These are phyloP conservation scores for Linnemannia zychae DNA, from an alignment of 192 early-diverging fungal species.

Conservation along the genomic window DNA sequence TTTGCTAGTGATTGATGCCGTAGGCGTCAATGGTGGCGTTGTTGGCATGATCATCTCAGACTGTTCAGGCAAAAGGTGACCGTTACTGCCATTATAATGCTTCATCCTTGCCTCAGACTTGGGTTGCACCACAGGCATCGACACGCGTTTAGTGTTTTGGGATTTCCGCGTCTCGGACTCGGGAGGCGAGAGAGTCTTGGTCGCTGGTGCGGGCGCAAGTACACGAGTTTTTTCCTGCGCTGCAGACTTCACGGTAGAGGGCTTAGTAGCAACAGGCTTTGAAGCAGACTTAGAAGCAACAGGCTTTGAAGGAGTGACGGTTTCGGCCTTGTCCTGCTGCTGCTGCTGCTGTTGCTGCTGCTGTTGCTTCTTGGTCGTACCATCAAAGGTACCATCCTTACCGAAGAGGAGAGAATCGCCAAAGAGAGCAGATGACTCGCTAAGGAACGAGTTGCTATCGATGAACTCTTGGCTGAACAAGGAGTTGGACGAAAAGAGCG, in stretches of 20 bases:
- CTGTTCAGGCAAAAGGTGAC: background rate
- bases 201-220: background rate
- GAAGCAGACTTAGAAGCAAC: background rate
- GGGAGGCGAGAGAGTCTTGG: constrained; percentile 6
- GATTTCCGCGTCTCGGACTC: constrained; percentile 18
- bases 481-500: constrained; percentile 8
- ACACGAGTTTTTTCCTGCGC: constrained; percentile 7
- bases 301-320: background rate
- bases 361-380: constrained; percentile 1
- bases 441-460: constrained; percentile 26
- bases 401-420: constrained; percentile 38
- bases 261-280: background rate
- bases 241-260: background rate
- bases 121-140: constrained; percentile 42
- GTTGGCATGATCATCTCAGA: background rate
- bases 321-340: constrained; percentile 1
- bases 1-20: constrained; percentile 36
- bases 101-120: constrained; percentile 41
- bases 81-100: background rate
- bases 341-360: constrained; percentile 6
- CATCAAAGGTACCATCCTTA: constrained; percentile 19
- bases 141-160: constrained; percentile 15
- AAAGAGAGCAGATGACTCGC: constrained; percentile 28
- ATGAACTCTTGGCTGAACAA: constrained; percentile 45
- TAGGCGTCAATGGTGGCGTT: constrained; percentile 47